A percentile compares a stretch with the other conserved stretches of the same genome.
Evolutionary conservation across 2,329 filamentous ascomycete species (phyloP).

Genomic region (Aureobasidium pullulans): DNA sequence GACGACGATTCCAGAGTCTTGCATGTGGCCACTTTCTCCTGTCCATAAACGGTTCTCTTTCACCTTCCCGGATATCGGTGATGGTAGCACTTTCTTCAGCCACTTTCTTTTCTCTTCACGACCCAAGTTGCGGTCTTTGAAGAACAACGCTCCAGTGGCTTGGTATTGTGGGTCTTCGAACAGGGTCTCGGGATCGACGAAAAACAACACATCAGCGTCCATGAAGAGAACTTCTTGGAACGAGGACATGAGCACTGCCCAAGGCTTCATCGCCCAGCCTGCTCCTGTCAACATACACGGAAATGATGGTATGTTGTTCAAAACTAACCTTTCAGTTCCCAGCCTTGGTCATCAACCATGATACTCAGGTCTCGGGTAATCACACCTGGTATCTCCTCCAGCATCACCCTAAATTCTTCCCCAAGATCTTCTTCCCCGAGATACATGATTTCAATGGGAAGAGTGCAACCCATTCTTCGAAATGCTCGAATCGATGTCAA

Average conservation of each 20-base stretch:
- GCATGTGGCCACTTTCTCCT: constrained; percentile 32
- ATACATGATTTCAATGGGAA: constrained; percentile 35
- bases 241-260: constrained; percentile 39
- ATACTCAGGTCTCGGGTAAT: constrained; percentile 38
- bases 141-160: constrained; percentile 39
- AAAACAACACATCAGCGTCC: constrained; percentile 40
- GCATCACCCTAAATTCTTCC: constrained; percentile 33
- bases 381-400: constrained; percentile 37
- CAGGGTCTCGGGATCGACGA: constrained; percentile 34
- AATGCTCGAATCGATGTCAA: constrained; percentile 35
- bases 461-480: constrained; percentile 30
- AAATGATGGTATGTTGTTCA: not conserved
- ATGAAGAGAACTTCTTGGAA: constrained; percentile 43
- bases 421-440: constrained; percentile 38
- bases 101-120: constrained; percentile 32
- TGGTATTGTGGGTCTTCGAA: constrained; percentile 37
- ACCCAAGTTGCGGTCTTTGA: constrained; percentile 38
- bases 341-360: constrained; percentile 40
- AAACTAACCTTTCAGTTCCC: constrained; percentile 31
- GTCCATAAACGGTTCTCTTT: constrained; percentile 33
- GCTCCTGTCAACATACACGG: not conserved
- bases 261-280: constrained; percentile 43
- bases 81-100: constrained; percentile 36
- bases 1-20: constrained; percentile 41
- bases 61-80: constrained; percentile 35